Evolutionary conservation across 2,329 filamentous ascomycete species (phyloP), one percentile per base, ranked within the genome.

Genomic region (Fusarium sp.): DNA sequence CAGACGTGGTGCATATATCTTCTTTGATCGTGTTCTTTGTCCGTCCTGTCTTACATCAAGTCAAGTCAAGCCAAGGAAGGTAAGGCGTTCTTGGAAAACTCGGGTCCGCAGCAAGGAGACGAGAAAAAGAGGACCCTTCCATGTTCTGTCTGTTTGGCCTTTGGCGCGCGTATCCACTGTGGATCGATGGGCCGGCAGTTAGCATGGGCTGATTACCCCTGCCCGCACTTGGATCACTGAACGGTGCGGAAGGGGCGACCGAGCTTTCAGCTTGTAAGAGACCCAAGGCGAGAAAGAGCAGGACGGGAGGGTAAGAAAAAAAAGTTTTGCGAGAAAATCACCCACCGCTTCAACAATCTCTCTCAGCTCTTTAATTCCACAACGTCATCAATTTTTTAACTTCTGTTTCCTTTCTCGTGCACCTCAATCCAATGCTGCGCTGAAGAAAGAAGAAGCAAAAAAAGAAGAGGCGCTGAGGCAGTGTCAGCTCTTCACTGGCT

Each of bases 131-230:
- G 46, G 34, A 8, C 31, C 36, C 37, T 31, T 52, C 52, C 58
- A 66, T 62, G 39, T 23, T 23, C 23, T 23, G 23, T 23, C 23
- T 23, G n/a, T 51, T 18, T 15, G 37, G 37, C 15, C 18, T 68
- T 50, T 68, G 68, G 64, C 68, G 67, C 68, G 64, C 64, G 64
- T 55, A 68, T 68, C 68, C 68, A 61, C 64, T 55, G 60, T 70
- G 68, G 68, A 46, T 57, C 54, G 43, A 57, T 57, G 43, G 43
- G 56, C 60, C 63, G 67, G 55, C 63, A 71, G 58, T 57, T 70
- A 23, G 67, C 68, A 68, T 70, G 54, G 68, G 68, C 68, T 71
- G 68, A 68, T 61, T 31, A 68, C 70, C 68, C 67, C 54, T 70
- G 68, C 39, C 52, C 59, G 65, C 63, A 66, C 48, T 68, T 40